phyloP scores from a whole-genome alignment of 179 eudicot species.

The Silene vulgaris region DNA sequence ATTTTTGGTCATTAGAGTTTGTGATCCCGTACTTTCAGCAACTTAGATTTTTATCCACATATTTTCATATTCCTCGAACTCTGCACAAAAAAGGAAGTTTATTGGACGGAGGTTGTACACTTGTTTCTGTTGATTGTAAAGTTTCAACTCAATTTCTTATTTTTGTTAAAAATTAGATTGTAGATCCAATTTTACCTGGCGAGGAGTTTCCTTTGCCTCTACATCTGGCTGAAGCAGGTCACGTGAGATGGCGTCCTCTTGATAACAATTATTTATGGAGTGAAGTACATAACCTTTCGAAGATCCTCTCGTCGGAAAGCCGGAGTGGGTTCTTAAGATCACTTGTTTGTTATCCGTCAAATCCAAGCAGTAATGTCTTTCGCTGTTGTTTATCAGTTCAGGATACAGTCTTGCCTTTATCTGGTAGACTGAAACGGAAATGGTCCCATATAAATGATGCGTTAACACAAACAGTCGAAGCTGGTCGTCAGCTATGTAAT shows the following conservation, averaged over 20 bases:
- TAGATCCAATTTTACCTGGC: constrained; percentile 85
- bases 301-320: constrained; percentile 57
- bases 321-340: constrained; percentile 70
- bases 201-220: constrained; percentile 87
- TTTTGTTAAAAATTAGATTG: constrained; percentile 44
- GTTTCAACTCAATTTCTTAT: not conserved
- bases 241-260: constrained; percentile 89
- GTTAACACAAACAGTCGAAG: constrained; percentile 32
- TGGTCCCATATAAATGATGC: constrained; percentile 28
- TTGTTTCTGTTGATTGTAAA: not conserved
- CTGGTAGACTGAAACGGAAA: constrained; percentile 35
- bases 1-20: not conserved
- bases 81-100: not conserved
- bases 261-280: constrained; percentile 86
- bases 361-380: constrained; percentile 80
- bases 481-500: constrained; percentile 28
- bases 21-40: not conserved
- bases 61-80: not conserved
- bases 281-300: constrained; percentile 81
- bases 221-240: constrained; percentile 95
- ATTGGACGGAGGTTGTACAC: not conserved
- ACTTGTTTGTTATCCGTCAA: constrained; percentile 92
- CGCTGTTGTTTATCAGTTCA: constrained; percentile 89
- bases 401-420: constrained; percentile 52
- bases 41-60: not conserved